phyloP scores from a whole-genome alignment of 129 eudicot species.

The Helianthus tuberosus region DNA sequence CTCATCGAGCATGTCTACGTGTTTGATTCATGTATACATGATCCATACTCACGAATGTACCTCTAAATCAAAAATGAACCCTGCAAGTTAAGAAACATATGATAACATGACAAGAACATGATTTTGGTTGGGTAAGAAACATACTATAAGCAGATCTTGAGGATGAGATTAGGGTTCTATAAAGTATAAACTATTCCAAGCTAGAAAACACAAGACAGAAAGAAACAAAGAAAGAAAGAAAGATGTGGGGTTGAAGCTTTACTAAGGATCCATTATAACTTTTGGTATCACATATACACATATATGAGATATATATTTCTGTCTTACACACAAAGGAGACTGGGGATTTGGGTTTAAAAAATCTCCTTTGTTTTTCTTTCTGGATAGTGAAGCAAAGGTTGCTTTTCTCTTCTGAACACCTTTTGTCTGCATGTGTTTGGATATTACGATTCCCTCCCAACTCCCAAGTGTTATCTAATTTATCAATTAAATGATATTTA shows the following conservation, averaged over 20 bases:
- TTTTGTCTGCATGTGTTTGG: conserved; percentile 34
- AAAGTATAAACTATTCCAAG: conserved; percentile 12
- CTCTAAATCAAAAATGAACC: not conserved
- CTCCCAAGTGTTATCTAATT: not conserved
- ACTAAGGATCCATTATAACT: conserved; percentile 13
- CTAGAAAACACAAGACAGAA: conserved; percentile 3
- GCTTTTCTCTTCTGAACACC: conserved; percentile 27
- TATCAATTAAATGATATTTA: too few species aligned
- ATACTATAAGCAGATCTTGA: not conserved
- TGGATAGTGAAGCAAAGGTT: conserved; percentile 24
- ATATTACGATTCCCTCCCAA: conserved; percentile 9
- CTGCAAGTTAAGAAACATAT: not conserved
- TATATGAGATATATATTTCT: not conserved
- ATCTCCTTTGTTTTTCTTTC: conserved; percentile 10
- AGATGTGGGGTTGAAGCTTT: conserved; percentile 17
- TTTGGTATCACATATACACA: not conserved
- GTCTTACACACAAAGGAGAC: not conserved
- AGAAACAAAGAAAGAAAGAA: conserved; percentile 6
- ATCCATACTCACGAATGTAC: not conserved
- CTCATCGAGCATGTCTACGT: conserved; percentile 9
- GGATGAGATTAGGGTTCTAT: not conserved
- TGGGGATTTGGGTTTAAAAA: conserved; percentile 15
- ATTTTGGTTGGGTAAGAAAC: not conserved
- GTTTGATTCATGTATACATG: not conserved
- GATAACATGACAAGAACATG: not conserved